A percentile compares a stretch with the other conserved stretches of the same genome.
Conservation (phyloP, 202 grass and related monocot genomes). For the Musa balbisiana region DNA sequence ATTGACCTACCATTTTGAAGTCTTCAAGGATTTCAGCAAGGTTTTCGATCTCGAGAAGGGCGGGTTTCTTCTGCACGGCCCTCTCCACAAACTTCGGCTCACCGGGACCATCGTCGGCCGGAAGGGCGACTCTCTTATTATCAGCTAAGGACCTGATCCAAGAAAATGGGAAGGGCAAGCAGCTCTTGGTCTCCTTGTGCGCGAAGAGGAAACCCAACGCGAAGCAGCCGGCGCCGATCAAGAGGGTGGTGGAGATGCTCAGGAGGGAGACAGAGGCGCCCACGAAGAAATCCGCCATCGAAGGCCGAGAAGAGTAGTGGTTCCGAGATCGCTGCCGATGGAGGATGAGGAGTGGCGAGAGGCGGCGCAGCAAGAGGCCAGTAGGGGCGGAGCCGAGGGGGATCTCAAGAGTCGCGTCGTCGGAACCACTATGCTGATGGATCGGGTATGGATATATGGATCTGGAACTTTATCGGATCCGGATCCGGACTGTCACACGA, state of each 20-base stretch:
- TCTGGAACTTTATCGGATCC: not conserved
- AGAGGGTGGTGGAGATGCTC: slow-evolving; percentile 31
- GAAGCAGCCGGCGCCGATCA: slow-evolving; percentile 67
- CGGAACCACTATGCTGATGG: not conserved
- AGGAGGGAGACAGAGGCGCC: slow-evolving; percentile 36
- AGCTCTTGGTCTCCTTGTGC: slow-evolving; percentile 2
- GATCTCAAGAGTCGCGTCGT: not conserved
- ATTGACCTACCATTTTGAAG: slow-evolving; percentile 75
- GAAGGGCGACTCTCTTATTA: slow-evolving; percentile 35
- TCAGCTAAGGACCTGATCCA: not conserved
- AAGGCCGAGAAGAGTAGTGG: not conserved
- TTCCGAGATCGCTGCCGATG: not conserved
- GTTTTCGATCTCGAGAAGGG: slow-evolving; percentile 68
- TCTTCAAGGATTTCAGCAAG: slow-evolving; percentile 77
- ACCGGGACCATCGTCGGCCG: slow-evolving; percentile 25
- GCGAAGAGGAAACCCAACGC: slow-evolving; percentile 71
- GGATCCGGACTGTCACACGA: not conserved
- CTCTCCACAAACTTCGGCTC: slow-evolving; percentile 10
- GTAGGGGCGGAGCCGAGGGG: not conserved
- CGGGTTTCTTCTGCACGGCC: slow-evolving; percentile 22
- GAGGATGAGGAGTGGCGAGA: not conserved
- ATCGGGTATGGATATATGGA: not conserved
- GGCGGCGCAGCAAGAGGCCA: not conserved
- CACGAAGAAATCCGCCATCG: slow-evolving; percentile 30
- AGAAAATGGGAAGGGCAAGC: slow-evolving; percentile 11